These are phyloP conservation scores for Trametes sp. DNA, from an alignment of 1,284 basidiomycete genomes.

Conservation along the genomic window DNA sequence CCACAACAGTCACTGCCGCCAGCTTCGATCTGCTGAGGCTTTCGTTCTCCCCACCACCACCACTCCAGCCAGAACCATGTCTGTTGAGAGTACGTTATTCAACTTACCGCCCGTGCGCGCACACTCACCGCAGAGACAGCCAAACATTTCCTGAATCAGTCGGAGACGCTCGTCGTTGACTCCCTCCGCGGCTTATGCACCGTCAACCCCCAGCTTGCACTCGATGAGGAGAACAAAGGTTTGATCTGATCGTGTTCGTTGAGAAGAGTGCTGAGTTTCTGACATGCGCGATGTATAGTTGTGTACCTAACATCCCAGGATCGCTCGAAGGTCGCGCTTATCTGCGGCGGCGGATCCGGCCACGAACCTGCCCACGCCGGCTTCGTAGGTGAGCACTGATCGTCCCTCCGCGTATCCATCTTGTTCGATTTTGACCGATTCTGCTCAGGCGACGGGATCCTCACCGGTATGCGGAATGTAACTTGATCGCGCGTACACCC, in stretches of 20 bases:
- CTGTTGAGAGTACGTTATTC: conserved; percentile 32
- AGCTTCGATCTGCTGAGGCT: background rate
- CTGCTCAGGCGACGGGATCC: conserved; percentile 72
- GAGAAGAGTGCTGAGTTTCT: background rate
- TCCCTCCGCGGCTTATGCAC: conserved; percentile 77
- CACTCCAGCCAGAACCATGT: conserved; percentile 25
- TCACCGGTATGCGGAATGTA: conserved; percentile 61
- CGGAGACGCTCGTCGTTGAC: conserved; percentile 77
- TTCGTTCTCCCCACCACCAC: background rate
- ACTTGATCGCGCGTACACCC: background rate
- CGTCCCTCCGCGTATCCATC: background rate
- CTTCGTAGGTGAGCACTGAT: conserved; percentile 69
- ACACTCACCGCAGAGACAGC: conserved; percentile 37
- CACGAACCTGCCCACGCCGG: conserved; percentile 91
- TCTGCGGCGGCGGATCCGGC: conserved; percentile 92
- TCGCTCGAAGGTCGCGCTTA: conserved; percentile 76
- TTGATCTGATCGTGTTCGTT: background rate
- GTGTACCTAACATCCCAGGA: conserved; percentile 66
- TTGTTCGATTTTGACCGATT: conserved; percentile 7
- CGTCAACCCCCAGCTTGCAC: conserved; percentile 72
- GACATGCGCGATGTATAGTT: conserved; percentile 49
- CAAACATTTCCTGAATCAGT: conserved; percentile 82
- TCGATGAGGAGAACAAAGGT: conserved; percentile 78
- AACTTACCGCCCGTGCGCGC: background rate
- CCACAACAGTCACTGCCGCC: background rate